These are phyloP conservation scores for Calonectria leucothoes DNA, from an alignment of 2,329 filamentous ascomycete genomes.

Conservation along the genomic window DNA sequence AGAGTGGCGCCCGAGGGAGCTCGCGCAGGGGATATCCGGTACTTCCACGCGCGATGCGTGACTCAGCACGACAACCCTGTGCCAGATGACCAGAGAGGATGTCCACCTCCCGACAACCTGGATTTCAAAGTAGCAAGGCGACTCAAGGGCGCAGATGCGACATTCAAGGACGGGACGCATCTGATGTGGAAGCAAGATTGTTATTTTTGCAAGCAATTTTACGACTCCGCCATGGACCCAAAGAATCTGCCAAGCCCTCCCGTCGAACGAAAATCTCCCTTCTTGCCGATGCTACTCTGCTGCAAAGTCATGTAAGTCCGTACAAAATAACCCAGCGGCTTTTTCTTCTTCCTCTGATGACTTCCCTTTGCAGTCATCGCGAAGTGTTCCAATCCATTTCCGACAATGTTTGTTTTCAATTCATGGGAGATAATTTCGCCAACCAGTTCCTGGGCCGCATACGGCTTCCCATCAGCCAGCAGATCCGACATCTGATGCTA, in stretches of 20 bases:
- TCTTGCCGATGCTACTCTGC: neutral
- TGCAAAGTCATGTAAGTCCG: neutral
- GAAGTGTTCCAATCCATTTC: neutral
- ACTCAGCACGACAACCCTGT: neutral
- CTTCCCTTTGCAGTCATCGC: neutral
- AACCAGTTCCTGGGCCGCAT: neutral
- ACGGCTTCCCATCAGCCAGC: neutral
- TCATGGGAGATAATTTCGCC: neutral
- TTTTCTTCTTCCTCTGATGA: neutral
- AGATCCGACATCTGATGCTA: neutral
- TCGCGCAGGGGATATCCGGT: neutral
- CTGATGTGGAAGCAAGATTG: constrained; percentile 13
- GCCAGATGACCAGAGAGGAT: neutral
- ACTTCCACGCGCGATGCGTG: neutral
- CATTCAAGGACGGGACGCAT: constrained; percentile 4
- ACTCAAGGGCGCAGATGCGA: neutral
- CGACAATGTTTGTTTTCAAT: neutral
- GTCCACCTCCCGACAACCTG: neutral
- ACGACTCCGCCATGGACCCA: neutral
- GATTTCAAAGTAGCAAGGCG: neutral
- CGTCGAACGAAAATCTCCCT: neutral
- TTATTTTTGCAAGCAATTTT: neutral
- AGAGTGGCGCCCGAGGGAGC: neutral
- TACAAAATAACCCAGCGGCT: neutral
- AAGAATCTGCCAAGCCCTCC: neutral